Evolutionary conservation across 169 alveolate genomes (phyloP).

Genomic region (Amoebophrya sp.): DNA sequence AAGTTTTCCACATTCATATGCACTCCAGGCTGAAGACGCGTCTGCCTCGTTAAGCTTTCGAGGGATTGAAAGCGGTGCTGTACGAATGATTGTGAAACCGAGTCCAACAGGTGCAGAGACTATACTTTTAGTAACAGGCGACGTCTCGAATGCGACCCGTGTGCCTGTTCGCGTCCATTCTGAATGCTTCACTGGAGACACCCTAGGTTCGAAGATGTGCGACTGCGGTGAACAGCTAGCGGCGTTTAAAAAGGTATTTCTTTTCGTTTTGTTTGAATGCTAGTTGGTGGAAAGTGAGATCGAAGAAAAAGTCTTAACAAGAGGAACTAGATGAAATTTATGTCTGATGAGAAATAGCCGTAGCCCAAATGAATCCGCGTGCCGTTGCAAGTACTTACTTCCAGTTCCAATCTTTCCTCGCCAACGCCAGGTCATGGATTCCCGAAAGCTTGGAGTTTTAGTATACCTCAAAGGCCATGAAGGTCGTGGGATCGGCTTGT

Average conservation of each 20-base stretch:
- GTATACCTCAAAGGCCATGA: conserved; percentile 44
- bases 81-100: neutral
- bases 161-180: conserved; percentile 45
- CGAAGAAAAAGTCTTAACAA: no score
- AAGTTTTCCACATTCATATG: no score
- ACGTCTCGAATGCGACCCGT: neutral
- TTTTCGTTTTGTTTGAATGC: no score
- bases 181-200: conserved; percentile 49
- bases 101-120: neutral
- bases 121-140: neutral
- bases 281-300: no score
- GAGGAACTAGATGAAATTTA: no score
- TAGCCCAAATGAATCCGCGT: no score
- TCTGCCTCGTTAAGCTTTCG: no score
- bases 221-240: conserved; percentile 44
- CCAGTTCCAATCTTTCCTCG: no score
- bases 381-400: no score
- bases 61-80: no score
- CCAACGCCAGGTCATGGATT: neutral
- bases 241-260: neutral
- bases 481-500: conserved; percentile 48
- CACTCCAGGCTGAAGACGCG: no score
- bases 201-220: conserved; percentile 44
- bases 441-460: neutral
- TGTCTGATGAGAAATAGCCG: no score